Percentiles rank a stretch among this genome's conserved stretches.
Evolutionary conservation across 116 monocot genomes (phyloP).

Genomic region (Phalaenopsis hybrid): DNA sequence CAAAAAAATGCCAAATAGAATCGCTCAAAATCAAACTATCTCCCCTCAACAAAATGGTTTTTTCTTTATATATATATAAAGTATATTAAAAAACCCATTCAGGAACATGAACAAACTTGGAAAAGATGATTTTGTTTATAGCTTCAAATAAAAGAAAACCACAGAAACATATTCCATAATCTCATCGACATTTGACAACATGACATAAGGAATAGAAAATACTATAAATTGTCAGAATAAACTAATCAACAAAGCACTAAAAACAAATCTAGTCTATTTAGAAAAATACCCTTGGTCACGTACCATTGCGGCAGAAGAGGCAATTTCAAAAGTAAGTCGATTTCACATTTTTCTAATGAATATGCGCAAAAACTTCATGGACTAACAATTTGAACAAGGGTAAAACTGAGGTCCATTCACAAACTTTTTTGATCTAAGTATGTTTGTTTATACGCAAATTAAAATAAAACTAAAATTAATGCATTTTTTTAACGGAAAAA

Average conservation of each 20-base stretch:
- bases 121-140: background rate
- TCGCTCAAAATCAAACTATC: too few species aligned
- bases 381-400: too few species aligned
- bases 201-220: background rate
- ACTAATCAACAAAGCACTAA: too few species aligned
- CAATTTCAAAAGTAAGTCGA: background rate
- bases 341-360: background rate
- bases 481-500: too few species aligned
- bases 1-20: background rate
- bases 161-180: background rate
- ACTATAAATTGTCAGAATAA: background rate
- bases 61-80: background rate
- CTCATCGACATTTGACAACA: background rate
- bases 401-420: too few species aligned
- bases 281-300: background rate
- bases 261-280: background rate
- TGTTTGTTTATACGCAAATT: too few species aligned
- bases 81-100: background rate
- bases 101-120: background rate
- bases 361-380: background rate
- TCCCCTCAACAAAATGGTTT: too few species aligned
- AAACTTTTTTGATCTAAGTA: too few species aligned
- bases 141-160: background rate
- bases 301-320: background rate
- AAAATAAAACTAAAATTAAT: too few species aligned